These are phyloP conservation scores for Paxillus involutus DNA, from an alignment of 768 basidiomycete genomes.

Conservation along the genomic window DNA sequence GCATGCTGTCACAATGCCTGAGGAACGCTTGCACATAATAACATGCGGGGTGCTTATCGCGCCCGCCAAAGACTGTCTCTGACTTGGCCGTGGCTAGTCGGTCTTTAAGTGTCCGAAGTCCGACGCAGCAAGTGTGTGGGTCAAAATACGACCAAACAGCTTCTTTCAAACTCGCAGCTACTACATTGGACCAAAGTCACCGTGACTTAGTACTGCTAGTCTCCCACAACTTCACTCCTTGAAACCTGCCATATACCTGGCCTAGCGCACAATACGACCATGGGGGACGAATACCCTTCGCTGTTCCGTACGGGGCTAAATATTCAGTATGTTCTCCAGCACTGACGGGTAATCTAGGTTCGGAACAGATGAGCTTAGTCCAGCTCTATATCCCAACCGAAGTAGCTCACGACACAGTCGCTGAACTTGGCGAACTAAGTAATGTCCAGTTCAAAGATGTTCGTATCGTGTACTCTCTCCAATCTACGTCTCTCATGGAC, in stretches of 20 bases:
- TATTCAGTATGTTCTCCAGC: not conserved
- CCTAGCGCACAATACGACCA: constrained; percentile 25
- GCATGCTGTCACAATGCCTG: too few relatives aligned
- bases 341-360: constrained; percentile 51
- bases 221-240: not conserved
- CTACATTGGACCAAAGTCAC: too few relatives aligned
- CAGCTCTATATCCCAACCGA: constrained; percentile 97
- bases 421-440: constrained; percentile 92
- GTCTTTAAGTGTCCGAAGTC: too few relatives aligned
- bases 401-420: constrained; percentile 95
- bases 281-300: constrained; percentile 82
- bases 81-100: too few relatives aligned
- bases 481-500: constrained; percentile 2
- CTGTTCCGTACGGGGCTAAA: constrained; percentile 62
- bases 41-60: too few relatives aligned
- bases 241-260: not conserved
- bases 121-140: too few relatives aligned
- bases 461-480: constrained; percentile 28
- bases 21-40: too few relatives aligned
- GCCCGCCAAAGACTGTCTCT: too few relatives aligned
- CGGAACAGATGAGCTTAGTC: constrained; percentile 97
- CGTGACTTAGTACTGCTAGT: too few relatives aligned
- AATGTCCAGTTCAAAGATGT: constrained; percentile 98
- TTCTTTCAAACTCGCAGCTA: too few relatives aligned
- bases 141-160: constrained; percentile 21